phyloP scores from a whole-genome alignment of 768 basidiomycete genomes.

The Suillus luteus region DNA sequence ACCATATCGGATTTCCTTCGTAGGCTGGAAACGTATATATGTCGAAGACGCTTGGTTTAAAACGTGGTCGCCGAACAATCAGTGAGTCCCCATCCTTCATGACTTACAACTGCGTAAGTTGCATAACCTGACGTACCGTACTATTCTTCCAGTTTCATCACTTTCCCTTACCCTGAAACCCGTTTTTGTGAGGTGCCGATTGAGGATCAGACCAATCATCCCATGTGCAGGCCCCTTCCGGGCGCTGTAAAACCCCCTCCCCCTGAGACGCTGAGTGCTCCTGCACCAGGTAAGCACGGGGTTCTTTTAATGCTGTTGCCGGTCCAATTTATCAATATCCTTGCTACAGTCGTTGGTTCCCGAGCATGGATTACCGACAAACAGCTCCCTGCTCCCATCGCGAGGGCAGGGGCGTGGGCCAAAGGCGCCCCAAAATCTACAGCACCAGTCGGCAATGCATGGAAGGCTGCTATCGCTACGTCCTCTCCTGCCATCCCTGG shows the following conservation, averaged over 20 bases:
- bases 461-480: conserved; percentile 15
- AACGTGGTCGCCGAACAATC: conserved; percentile 26
- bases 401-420: conserved; percentile 20
- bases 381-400: conserved; percentile 11
- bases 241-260: conserved; percentile 29
- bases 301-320: neutral
- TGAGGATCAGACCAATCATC: conserved; percentile 40
- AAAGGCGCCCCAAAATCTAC: conserved; percentile 22
- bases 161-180: conserved; percentile 43
- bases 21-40: conserved; percentile 51
- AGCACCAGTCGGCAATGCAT: conserved; percentile 26
- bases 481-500: conserved; percentile 10
- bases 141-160: conserved; percentile 28
- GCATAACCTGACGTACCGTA: neutral
- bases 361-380: conserved; percentile 25
- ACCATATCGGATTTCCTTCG: conserved; percentile 4
- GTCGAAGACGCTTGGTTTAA: conserved; percentile 47
- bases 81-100: conserved; percentile 23
- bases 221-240: conserved; percentile 49
- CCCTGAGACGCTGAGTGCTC: conserved; percentile 24
- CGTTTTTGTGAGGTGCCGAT: conserved; percentile 40
- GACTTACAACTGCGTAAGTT: neutral
- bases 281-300: conserved; percentile 34
- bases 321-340: conserved; percentile 8
- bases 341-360: conserved; percentile 32